Evolutionary conservation across 345 rosid species (phyloP).

Genomic region (Pistacia atlantica): DNA sequence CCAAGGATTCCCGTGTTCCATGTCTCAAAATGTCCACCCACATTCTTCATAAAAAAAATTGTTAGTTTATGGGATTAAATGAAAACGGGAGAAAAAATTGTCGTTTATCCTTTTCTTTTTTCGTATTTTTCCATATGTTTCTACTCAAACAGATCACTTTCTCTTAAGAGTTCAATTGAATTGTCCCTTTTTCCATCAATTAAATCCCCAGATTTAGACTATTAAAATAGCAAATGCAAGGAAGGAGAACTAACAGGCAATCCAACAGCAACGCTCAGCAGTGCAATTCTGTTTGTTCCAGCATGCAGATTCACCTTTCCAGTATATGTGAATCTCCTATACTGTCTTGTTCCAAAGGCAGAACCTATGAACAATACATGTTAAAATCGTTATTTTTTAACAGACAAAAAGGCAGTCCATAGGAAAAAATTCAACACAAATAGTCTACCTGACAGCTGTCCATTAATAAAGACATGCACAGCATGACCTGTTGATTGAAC

Average conservation of each 20-base stretch:
- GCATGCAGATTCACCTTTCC: conserved; percentile 80
- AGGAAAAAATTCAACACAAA: not conserved
- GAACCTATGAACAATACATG: conserved; percentile 55
- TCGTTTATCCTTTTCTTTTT: no score
- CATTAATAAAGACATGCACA: conserved; percentile 86
- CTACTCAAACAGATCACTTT: not conserved
- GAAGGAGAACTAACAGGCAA: conserved; percentile 70
- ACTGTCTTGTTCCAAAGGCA: conserved; percentile 82
- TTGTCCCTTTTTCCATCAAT: not conserved
- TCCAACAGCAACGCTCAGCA: conserved; percentile 95
- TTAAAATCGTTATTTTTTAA: conserved; percentile 2
- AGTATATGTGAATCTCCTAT: conserved; percentile 66
- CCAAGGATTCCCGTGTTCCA: conserved; percentile 97
- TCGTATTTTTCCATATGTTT: not conserved
- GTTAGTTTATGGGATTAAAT: not conserved
- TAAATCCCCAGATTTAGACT: not conserved
- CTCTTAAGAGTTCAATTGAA: not conserved
- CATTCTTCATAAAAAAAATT: conserved; percentile 53
- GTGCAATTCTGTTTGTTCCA: conserved; percentile 88
- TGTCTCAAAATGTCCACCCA: conserved; percentile 94
- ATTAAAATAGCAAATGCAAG: conserved; percentile 5
- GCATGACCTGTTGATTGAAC: conserved; percentile 93
- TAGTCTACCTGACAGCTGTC: conserved; percentile 81
- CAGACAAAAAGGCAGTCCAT: not conserved
- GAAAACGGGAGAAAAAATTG: not conserved